phyloP scores from a whole-genome alignment of 1,284 basidiomycete genomes.

The Rhodofomes roseus region DNA sequence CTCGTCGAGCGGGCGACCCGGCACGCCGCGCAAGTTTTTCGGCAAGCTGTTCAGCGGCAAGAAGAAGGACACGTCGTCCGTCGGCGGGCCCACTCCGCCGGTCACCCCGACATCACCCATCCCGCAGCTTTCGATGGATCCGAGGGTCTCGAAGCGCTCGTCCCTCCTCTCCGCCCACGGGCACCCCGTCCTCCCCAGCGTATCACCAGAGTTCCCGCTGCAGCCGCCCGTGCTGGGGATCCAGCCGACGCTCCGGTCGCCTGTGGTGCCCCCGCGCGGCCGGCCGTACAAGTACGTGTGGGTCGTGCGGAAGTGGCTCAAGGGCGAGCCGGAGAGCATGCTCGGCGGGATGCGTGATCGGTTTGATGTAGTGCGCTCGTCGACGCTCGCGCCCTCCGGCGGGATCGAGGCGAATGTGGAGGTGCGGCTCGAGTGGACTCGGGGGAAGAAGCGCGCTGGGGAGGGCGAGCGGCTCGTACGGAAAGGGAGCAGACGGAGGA shows the following conservation, averaged over 20 bases:
- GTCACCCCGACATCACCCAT: background rate
- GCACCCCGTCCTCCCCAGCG: background rate
- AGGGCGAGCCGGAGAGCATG: conserved; percentile 39
- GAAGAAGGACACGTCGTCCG: conserved; percentile 29
- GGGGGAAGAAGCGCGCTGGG: conserved; percentile 34
- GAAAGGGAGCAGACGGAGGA: conserved; percentile 4
- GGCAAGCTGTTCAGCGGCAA: conserved; percentile 74
- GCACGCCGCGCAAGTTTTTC: conserved; percentile 60
- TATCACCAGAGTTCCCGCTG: conserved; percentile 18
- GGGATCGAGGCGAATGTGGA: conserved; percentile 43
- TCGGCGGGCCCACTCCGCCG: conserved; percentile 9
- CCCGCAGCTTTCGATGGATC: background rate
- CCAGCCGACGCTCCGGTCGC: conserved; percentile 48
- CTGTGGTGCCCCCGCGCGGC: conserved; percentile 35
- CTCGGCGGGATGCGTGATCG: conserved; percentile 41
- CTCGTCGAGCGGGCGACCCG: conserved; percentile 16
- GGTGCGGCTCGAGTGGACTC: conserved; percentile 73
- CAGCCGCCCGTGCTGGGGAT: conserved; percentile 64
- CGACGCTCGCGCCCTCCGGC: conserved; percentile 7
- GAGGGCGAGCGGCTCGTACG: conserved; percentile 10
- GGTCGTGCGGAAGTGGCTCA: conserved; percentile 79
- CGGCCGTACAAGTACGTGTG: conserved; percentile 74
- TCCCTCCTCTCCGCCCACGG: conserved; percentile 7
- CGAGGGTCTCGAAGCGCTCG: conserved; percentile 4
- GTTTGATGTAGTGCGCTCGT: conserved; percentile 19